Conservation (phyloP, 352 stramenopile genomes). For the Globisporangium barbulae region DNA sequence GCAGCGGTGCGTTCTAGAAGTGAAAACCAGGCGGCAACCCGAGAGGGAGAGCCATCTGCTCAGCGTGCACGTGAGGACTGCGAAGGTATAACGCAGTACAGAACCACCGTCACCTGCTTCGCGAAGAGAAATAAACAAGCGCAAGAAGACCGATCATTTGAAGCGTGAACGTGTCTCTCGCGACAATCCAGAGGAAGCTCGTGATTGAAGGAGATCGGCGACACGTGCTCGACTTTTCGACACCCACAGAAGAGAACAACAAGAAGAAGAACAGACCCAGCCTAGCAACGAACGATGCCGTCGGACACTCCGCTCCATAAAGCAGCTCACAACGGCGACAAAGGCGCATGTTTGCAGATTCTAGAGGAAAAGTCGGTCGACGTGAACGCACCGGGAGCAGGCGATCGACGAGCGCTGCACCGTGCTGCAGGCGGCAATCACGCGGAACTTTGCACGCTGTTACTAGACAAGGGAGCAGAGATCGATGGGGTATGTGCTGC, state of each 20-base stretch:
- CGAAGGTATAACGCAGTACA: not conserved
- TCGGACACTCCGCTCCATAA: constrained; percentile 90
- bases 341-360: constrained; percentile 83
- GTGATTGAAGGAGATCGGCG: not conserved
- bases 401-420: constrained; percentile 85
- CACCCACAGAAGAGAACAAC: not conserved
- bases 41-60: not conserved
- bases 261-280: not conserved
- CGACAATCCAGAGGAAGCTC: not conserved
- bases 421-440: constrained; percentile 87
- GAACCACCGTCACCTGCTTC: not conserved
- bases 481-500: constrained; percentile 66
- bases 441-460: constrained; percentile 81
- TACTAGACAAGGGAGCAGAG: constrained; percentile 84
- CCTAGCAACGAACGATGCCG: constrained; percentile 46
- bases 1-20: not conserved
- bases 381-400: constrained; percentile 84
- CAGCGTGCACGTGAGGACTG: not conserved
- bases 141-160: not conserved
- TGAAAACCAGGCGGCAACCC: constrained; percentile 3
- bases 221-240: not conserved
- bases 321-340: constrained; percentile 89
- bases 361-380: constrained; percentile 87
- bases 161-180: not conserved
- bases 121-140: not conserved